Evolutionary conservation across 2,329 filamentous ascomycete species (phyloP), one percentile per base, ranked within the genome.

Genomic region (Phyllosticta citrichinensis): DNA sequence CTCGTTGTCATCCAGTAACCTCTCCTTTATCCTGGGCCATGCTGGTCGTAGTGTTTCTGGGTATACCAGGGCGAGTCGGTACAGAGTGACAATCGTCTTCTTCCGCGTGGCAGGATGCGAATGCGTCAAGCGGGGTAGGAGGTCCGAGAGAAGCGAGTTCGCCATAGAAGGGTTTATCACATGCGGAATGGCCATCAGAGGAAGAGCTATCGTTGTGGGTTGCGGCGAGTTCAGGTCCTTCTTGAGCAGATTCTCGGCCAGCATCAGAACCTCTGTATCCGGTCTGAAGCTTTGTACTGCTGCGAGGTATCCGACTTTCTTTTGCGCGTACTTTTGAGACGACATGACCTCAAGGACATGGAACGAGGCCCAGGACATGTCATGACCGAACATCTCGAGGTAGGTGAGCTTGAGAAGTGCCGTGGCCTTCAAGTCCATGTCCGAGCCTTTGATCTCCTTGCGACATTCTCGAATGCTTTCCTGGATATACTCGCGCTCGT

Each of bases 331-430:
- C 73, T 97, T 97, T 55, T 88, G 81, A 50, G 91, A 96, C 47
- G 92, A 96, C 94, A 99, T 99, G 76, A 99, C 94, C 77, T 99
- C 94, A 55, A 99, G 86, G 58, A 97, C 93, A 73, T 99, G 90
- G 77, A 99, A 99, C 12, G 92, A 92, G 3, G 94, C 94, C 94
- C 94, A 99, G 2, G 93, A 97, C 94, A 99, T 99, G 76, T 97
- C 94, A 73, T 97, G 89, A 14, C 94, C 94, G 67, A 97, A 92
- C 94, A 99, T 99, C 74, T 99, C 94, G 66, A 99, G 84, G 74
- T 99, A 99, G 58, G 97, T 87, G 68, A 99, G 83, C 79, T 99
- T 99, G 70, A 99, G 80, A 59, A 99, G 82, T 54, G 94, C 94
- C 35, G 91, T 97, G 20, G 94, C 92, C 80, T 99, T 99, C 76